Percentiles rank a stretch among this genome's conserved stretches.
These are phyloP conservation scores for Brassica napus DNA, from an alignment of 345 rosid species.

Conservation along the genomic window DNA sequence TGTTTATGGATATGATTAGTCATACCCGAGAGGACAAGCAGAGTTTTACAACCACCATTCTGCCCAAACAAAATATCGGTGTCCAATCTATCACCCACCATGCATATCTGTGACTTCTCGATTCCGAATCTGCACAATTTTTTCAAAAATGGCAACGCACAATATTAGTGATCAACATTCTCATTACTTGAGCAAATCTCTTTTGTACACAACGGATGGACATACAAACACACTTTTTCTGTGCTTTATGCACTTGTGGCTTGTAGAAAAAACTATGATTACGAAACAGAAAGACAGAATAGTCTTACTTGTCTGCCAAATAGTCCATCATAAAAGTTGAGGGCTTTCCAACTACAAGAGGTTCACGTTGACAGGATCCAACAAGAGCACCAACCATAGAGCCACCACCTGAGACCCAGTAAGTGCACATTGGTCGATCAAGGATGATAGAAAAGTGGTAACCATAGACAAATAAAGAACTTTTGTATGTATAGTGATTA, in stretches of 20 bases:
- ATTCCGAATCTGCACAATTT: constrained; percentile 67
- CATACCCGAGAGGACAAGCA: constrained; percentile 90
- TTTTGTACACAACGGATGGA: background rate
- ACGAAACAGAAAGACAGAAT: background rate
- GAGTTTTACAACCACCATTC: constrained; percentile 92
- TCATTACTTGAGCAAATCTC: background rate
- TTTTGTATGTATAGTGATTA: background rate
- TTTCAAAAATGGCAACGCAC: background rate
- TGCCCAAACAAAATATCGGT: constrained; percentile 92
- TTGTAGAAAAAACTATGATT: background rate
- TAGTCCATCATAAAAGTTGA: constrained; percentile 99
- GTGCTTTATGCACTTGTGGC: background rate
- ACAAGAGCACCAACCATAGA: constrained; percentile 90
- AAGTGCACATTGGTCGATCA: background rate
- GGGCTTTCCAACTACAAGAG: constrained; percentile 93
- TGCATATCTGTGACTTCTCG: constrained; percentile 86
- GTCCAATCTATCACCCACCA: constrained; percentile 97
- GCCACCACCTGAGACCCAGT: constrained; percentile 73
- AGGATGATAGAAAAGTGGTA: background rate
- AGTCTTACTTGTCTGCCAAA: constrained; percentile 70
- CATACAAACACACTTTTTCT: background rate
- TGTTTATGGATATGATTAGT: background rate
- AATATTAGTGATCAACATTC: constrained; percentile 13
- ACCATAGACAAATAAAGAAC: background rate
- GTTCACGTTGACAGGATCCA: constrained; percentile 86